phyloP scores from a whole-genome alignment of 1,284 basidiomycete genomes.

The Pseudozyma flocculosa region DNA sequence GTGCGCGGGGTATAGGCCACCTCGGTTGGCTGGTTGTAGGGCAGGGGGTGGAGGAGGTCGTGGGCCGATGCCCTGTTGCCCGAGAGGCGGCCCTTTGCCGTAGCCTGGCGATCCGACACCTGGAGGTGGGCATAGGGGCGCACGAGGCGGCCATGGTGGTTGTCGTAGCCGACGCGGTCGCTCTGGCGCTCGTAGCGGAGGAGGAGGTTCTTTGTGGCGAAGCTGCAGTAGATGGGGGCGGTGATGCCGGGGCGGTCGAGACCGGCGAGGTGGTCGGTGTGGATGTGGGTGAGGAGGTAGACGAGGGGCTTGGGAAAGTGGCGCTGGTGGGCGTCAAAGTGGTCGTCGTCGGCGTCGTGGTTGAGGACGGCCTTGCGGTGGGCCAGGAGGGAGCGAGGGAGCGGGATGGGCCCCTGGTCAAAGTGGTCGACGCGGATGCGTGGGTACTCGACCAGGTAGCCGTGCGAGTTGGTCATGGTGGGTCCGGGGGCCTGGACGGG shows the following conservation, averaged over 20 bases:
- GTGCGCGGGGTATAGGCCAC: slow-evolving; percentile 67
- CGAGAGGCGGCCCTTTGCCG: slow-evolving; percentile 10
- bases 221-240: slow-evolving; percentile 44
- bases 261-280: slow-evolving; percentile 52
- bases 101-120: slow-evolving; percentile 24
- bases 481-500: background rate
- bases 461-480: slow-evolving; percentile 36
- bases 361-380: slow-evolving; percentile 11
- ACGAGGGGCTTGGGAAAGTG: slow-evolving; percentile 36
- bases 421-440: slow-evolving; percentile 48
- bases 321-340: slow-evolving; percentile 18
- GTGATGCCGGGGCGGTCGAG: slow-evolving; percentile 33
- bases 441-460: slow-evolving; percentile 49
- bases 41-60: slow-evolving; percentile 34
- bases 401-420: slow-evolving; percentile 19
- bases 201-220: slow-evolving; percentile 40
- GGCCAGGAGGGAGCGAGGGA: slow-evolving; percentile 27
- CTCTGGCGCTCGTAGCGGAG: slow-evolving; percentile 41
- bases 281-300: slow-evolving; percentile 51
- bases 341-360: slow-evolving; percentile 3
- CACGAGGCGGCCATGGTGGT: slow-evolving; percentile 8
- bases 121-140: slow-evolving; percentile 37
- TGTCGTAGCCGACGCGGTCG: slow-evolving; percentile 25
- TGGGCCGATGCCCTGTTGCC: slow-evolving; percentile 15
- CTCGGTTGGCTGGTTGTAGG: slow-evolving; percentile 65